Evolutionary conservation across 768 basidiomycete genomes (phyloP), one percentile per base, ranked within the genome.

Genomic region (Lyophyllum decastes): DNA sequence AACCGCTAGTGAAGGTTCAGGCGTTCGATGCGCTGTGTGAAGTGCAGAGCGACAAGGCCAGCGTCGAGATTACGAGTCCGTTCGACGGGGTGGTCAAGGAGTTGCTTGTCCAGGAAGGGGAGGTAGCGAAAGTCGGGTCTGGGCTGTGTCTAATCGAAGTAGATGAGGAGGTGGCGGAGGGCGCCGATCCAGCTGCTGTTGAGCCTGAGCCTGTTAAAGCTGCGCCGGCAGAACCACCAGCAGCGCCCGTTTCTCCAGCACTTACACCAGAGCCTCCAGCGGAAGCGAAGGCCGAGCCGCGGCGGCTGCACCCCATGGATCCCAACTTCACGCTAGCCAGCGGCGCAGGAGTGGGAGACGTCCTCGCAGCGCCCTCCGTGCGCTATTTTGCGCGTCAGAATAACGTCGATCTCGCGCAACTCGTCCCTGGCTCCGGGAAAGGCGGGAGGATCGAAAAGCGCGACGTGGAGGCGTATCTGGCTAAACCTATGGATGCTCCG

Each of bases 21-120:
- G 78, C 82, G 12, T 95, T 95, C 64, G 89, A 90, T 48, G 76
- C 80, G 9, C 75, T 94, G 4, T 92, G 90, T 66, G 92, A 94
- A 60, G 92, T 94, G 2, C 92, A 94, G 73, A 89, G 87, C 60
- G 92, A 94, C 81, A 94, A 94, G 70, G 92, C 92, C 1, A 89
- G 86, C 70, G 92, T 95, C 24, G 93, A 95, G 71, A 94, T 95
- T 54, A 95, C 93, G 2, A 89, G 88, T 55, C 93, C 93, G 1
- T 94, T 82, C 65, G 88, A 93, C 41, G 93, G 93, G 5, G 75
- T 86, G 30, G 75, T 95, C 47, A 85, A 81, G 59, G 81, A 89
- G 61, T 71, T 94, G 6, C 76, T 92, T 1, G 91, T 93, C 17
- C 73, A 86, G 61, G 91, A 92, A 68, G 93, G 93, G 19, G 84